Evolutionary conservation across 371 early-diverging fungal genomes (phyloP), one percentile per base, ranked within the genome.

Genomic region (Apophysomyces ossiformis): DNA sequence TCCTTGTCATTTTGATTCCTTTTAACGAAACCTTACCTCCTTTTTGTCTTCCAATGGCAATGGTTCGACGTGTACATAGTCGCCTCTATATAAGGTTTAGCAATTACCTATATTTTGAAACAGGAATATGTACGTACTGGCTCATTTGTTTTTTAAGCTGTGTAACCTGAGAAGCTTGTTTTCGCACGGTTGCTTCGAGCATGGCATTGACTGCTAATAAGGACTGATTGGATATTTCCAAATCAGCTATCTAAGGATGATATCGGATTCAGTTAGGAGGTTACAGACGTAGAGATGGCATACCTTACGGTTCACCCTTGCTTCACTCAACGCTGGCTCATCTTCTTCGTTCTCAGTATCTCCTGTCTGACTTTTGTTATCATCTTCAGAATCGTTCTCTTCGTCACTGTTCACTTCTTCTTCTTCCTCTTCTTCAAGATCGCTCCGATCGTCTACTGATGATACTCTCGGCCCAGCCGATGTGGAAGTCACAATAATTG

Each of bases 191-290:
- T 16, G 77, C 75, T 59, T 85, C 85, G 18, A 85, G 61, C 78
- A 82, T 79, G 26, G 76, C 74, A 73, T 85, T 85, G 11, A 83
- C 77, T 36, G 80, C 76, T 26, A 82, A 62, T 26, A 85, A 60
- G 15, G 82, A 83, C 47, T 76, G 72, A 37, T 82, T 81, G 7
- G 85, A 82, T 56, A 83, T 76, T 67, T 85, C 85, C 58, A 85
- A 69, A 73, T 85, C 85, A 37, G 75, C 81, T 65, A 85, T 81
- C 85, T 85, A 64, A 58, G 18, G 5, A 43, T 8, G 43, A 6
- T 32, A 12, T 26, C n/a, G 45, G 45, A 58, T 57, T 26, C 32
- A 26, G 32, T 26, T 26, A 26, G 32, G 32, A 18, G 26, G 4
- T 11, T 21, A 4, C 16, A n/a, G 15, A 46, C 12, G 13, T 11